These are phyloP conservation scores for Colletotrichum sidae DNA, from an alignment of 2,329 filamentous ascomycete genomes.

Conservation along the genomic window DNA sequence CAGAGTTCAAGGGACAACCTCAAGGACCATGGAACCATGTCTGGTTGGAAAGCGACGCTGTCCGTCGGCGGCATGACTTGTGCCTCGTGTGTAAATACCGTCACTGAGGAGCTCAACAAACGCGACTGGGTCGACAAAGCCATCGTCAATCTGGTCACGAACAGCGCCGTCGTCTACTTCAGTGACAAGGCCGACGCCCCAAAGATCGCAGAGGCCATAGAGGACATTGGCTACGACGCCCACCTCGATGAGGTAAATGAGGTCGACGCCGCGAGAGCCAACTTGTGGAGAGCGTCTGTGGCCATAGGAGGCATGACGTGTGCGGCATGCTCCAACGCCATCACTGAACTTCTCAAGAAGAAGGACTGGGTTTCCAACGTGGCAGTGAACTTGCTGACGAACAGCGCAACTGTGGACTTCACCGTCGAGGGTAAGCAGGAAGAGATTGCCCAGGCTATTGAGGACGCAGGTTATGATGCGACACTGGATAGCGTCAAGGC, in stretches of 20 bases:
- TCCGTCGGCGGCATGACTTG: conserved; percentile 81
- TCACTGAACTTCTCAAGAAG: conserved; percentile 70
- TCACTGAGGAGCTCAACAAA: conserved; percentile 70
- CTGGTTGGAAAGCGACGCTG: conserved; percentile 61
- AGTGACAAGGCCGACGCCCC: conserved; percentile 46
- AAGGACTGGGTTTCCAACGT: conserved; percentile 64
- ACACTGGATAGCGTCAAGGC: conserved; percentile 57
- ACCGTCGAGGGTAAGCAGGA: conserved; percentile 38
- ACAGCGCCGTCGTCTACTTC: conserved; percentile 73
- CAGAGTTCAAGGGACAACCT: not conserved
- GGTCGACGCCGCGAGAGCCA: conserved; percentile 55
- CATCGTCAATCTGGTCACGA: conserved; percentile 73
- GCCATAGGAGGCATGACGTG: conserved; percentile 81
- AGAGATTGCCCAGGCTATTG: conserved; percentile 51
- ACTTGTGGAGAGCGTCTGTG: conserved; percentile 63
- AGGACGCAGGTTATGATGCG: conserved; percentile 70
- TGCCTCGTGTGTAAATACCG: conserved; percentile 73
- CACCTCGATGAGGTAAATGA: conserved; percentile 63
- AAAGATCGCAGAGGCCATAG: conserved; percentile 60
- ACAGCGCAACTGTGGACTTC: conserved; percentile 68
- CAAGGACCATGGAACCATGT: conserved; percentile 17
- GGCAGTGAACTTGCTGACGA: conserved; percentile 67
- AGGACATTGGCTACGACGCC: conserved; percentile 75
- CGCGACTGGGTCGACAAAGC: conserved; percentile 68
- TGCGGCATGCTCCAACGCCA: conserved; percentile 73